These are phyloP conservation scores for Amanita exitialis DNA, from an alignment of 768 basidiomycete species.

Conservation along the genomic window DNA sequence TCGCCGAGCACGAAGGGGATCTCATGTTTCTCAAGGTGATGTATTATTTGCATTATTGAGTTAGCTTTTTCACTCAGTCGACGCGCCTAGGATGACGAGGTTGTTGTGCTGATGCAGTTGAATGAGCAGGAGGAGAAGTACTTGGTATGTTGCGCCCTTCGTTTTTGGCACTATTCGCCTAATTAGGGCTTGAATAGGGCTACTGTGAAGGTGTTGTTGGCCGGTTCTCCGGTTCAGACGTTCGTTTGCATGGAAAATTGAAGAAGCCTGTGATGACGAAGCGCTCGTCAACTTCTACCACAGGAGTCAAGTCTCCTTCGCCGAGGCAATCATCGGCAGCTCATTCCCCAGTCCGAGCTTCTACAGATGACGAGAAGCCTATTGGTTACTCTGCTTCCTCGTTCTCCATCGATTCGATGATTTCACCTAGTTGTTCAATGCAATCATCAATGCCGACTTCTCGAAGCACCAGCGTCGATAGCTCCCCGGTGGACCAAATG, in stretches of 20 bases:
- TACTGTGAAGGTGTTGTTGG: slow-evolving; percentile 86
- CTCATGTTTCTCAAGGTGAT: slow-evolving; percentile 80
- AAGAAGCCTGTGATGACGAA: slow-evolving; percentile 78
- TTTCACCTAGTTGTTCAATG: neutral
- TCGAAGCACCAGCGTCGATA: neutral
- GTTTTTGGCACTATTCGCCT: neutral
- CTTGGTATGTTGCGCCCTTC: slow-evolving; percentile 37
- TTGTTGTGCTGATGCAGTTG: slow-evolving; percentile 68
- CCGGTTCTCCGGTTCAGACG: slow-evolving; percentile 51
- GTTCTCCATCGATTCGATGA: slow-evolving; percentile 7
- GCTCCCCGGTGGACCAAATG: neutral
- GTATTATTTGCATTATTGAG: neutral
- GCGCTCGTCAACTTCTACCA: slow-evolving; percentile 33
- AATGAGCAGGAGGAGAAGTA: slow-evolving; percentile 40
- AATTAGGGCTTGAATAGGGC: slow-evolving; percentile 34
- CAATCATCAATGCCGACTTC: neutral
- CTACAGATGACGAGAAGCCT: slow-evolving; percentile 10
- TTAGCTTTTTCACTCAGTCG: neutral
- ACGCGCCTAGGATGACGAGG: slow-evolving; percentile 57
- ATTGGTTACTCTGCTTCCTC: slow-evolving; percentile 20
- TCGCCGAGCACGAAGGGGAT: slow-evolving; percentile 64
- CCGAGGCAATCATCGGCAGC: neutral
- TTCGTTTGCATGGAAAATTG: slow-evolving; percentile 62
- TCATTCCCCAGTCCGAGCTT: neutral
- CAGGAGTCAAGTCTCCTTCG: slow-evolving; percentile 6